These are phyloP conservation scores for Ceratobasidium papillatum DNA, from an alignment of 1,284 basidiomycete genomes.

Conservation along the genomic window DNA sequence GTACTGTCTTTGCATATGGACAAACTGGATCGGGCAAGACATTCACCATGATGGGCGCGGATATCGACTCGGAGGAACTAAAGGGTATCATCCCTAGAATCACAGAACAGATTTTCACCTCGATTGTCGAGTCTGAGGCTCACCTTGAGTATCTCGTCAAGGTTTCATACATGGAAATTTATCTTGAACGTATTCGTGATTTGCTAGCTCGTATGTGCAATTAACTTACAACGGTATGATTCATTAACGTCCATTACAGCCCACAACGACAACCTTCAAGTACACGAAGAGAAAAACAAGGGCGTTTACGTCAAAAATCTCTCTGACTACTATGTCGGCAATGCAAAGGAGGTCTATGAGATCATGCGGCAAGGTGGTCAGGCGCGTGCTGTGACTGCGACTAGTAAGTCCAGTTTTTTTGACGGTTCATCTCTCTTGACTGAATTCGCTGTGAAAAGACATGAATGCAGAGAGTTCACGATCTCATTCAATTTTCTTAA, in stretches of 20 bases:
- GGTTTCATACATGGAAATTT: slow-evolving; percentile 99
- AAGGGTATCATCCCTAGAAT: slow-evolving; percentile 99
- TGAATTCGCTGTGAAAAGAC: slow-evolving; percentile 62
- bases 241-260: slow-evolving; percentile 60
- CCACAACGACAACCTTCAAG: slow-evolving; percentile 97
- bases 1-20: slow-evolving; percentile 98
- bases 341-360: slow-evolving; percentile 96
- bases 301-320: slow-evolving; percentile 99
- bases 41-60: slow-evolving; percentile 98
- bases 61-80: slow-evolving; percentile 91
- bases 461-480: slow-evolving; percentile 99
- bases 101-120: slow-evolving; percentile 98
- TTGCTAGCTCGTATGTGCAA: slow-evolving; percentile 85
- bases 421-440: background rate
- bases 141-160: slow-evolving; percentile 99
- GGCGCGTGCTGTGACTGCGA: slow-evolving; percentile 92
- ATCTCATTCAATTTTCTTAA: slow-evolving; percentile 98
- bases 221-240: background rate
- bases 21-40: slow-evolving; percentile 98
- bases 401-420: slow-evolving; percentile 69
- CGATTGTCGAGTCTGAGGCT: slow-evolving; percentile 93
- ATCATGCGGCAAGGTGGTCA: slow-evolving; percentile 97
- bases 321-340: slow-evolving; percentile 98
- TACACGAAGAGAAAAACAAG: slow-evolving; percentile 97
- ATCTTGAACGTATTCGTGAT: slow-evolving; percentile 96